Evolutionary conservation across 331 rosid species (phyloP).

Genomic region (Cydonia oblonga): DNA sequence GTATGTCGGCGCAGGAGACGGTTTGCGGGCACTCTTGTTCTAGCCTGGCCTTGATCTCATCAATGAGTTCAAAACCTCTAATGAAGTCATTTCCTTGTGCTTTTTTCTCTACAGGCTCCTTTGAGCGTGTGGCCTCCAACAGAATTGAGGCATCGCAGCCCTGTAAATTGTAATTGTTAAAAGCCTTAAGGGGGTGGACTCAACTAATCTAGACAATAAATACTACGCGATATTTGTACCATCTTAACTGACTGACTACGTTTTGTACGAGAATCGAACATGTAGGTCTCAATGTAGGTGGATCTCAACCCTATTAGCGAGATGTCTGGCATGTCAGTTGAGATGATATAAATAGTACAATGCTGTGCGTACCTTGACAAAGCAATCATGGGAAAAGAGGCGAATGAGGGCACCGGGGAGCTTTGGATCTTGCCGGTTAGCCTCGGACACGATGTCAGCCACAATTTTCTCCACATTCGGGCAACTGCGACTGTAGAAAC

Average conservation of each 20-base stretch:
- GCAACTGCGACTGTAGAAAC: conserved; percentile 29
- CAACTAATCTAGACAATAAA: too few species aligned
- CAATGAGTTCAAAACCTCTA: conserved; percentile 37
- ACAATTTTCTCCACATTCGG: conserved; percentile 41
- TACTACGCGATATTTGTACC: too few species aligned
- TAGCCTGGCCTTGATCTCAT: conserved; percentile 39
- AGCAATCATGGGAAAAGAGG: conserved; percentile 65
- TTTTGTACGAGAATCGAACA: not conserved
- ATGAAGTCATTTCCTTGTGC: conserved; percentile 24
- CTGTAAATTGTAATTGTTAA: conserved; percentile 14
- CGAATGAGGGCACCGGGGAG: conserved; percentile 35
- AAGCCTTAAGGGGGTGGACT: not conserved
- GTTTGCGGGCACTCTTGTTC: conserved; percentile 40
- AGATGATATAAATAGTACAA: not conserved
- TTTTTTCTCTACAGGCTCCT: conserved; percentile 37
- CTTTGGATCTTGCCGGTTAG: conserved; percentile 3
- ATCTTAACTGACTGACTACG: too few species aligned
- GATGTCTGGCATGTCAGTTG: not conserved
- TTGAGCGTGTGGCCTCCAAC: conserved; percentile 29
- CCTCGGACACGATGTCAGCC: not conserved
- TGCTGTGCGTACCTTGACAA: conserved; percentile 32
- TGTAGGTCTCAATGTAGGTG: not conserved
- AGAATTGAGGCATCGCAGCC: conserved; percentile 76
- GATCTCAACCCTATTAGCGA: not conserved
- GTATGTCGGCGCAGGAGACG: conserved; percentile 59